Percentiles rank a stretch among this genome's conserved stretches.
Conservation (phyloP, 441 rosid genomes). For the Breynia disticha region DNA sequence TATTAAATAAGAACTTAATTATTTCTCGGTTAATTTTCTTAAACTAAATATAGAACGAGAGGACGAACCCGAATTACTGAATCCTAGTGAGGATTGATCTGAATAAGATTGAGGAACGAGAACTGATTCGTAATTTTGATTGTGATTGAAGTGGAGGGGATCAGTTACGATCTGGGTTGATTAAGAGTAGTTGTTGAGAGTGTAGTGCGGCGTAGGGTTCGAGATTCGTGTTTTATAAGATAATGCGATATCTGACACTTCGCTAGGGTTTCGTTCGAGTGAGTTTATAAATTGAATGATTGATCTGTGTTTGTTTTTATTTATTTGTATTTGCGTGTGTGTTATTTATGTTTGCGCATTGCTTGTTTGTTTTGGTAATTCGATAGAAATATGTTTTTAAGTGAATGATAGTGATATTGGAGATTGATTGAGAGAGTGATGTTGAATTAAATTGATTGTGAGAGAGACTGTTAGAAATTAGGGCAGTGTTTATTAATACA, state of each 20-base stretch:
- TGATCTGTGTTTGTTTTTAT: not conserved
- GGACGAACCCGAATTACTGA: constrained; percentile 1
- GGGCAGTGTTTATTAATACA: no score
- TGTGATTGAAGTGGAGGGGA: not conserved
- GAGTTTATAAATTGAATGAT: not conserved
- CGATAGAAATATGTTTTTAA: no score
- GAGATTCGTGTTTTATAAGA: not conserved
- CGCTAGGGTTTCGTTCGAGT: not conserved
- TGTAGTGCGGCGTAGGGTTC: not conserved
- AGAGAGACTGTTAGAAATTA: no score
- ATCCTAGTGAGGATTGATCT: constrained; percentile 11
- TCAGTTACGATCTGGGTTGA: not conserved
- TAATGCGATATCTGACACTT: not conserved
- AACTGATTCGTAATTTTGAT: constrained; percentile 5
- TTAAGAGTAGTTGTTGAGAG: not conserved
- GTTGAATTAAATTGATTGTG: no score
- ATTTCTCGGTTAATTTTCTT: not conserved
- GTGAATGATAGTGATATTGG: no score
- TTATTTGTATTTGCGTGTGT: no score
- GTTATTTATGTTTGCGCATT: no score
- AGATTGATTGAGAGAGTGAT: no score
- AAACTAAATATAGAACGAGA: not conserved
- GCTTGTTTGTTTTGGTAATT: no score
- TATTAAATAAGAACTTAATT: no score
- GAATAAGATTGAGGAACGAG: not conserved